These are phyloP conservation scores for Blattamonas nauphoetae DNA, from an alignment of 78 protist genomes.

Conservation along the genomic window DNA sequence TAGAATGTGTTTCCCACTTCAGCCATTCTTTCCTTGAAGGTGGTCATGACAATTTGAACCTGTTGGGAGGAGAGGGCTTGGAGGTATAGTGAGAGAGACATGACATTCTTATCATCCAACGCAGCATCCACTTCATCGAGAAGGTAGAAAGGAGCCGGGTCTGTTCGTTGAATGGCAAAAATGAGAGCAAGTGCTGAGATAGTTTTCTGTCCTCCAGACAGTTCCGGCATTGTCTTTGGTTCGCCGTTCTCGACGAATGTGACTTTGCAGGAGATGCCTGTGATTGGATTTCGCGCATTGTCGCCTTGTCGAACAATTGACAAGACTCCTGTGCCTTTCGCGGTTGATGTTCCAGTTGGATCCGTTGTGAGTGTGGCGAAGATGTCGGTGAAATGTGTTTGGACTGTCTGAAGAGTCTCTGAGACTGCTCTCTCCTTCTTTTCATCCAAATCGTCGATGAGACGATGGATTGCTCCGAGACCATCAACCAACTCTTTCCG, in stretches of 20 bases:
- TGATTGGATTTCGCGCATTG: not conserved
- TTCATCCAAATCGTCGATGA: constrained; percentile 63
- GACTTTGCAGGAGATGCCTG: constrained; percentile 17
- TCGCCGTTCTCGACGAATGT: constrained; percentile 22
- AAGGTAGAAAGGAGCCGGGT: constrained; percentile 96
- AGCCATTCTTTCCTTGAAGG: constrained; percentile 62
- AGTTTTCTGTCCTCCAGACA: constrained; percentile 91
- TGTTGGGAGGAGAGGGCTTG: not conserved
- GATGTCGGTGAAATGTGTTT: constrained; percentile 57
- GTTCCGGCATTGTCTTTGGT: constrained; percentile 28
- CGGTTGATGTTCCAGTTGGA: too few species aligned
- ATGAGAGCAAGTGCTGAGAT: constrained; percentile 90
- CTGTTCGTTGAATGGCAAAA: constrained; percentile 94
- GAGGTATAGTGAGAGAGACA: constrained; percentile 59
- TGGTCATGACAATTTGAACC: constrained; percentile 63
- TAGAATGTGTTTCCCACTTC: constrained; percentile 49
- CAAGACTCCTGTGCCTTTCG: constrained; percentile 59
- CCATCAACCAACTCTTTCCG: constrained; percentile 51
- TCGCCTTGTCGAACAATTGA: not conserved
- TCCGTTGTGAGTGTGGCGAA: constrained; percentile 69
- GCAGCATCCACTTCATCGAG: constrained; percentile 97
- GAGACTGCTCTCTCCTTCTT: constrained; percentile 84
- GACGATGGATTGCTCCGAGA: constrained; percentile 42
- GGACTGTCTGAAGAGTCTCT: constrained; percentile 69
- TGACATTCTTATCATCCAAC: constrained; percentile 73